These are phyloP conservation scores for Guadua angustifolia DNA, from an alignment of 176 grass and related monocot species.

Conservation along the genomic window DNA sequence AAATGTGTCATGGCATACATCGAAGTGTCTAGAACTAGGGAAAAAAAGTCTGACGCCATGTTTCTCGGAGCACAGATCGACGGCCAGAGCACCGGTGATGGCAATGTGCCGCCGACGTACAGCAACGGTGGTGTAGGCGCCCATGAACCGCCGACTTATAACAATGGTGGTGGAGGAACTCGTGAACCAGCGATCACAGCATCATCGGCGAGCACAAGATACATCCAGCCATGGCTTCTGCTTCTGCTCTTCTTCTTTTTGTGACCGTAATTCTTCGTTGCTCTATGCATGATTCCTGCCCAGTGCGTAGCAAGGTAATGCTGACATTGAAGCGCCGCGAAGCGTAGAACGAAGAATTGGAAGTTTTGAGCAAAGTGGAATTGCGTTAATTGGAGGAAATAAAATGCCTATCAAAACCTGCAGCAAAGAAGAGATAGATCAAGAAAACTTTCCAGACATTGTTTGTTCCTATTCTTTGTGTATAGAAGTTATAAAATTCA, in stretches of 20 bases:
- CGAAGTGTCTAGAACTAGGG: background rate
- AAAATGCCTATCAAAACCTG: background rate
- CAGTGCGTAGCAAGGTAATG: background rate
- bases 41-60: conserved; percentile 38
- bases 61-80: conserved; percentile 50
- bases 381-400: background rate
- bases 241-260: conserved; percentile 18
- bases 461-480: background rate
- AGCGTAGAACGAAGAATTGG: background rate
- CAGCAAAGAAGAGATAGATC: background rate
- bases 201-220: conserved; percentile 30
- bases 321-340: background rate
- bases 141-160: conserved; percentile 23
- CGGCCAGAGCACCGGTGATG: background rate
- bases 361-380: background rate
- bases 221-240: conserved; percentile 15
- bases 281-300: background rate
- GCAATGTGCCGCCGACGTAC: conserved; percentile 14
- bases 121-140: background rate
- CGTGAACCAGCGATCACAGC: conserved; percentile 8
- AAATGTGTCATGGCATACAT: background rate
- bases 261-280: conserved; percentile 3
- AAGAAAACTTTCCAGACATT: background rate
- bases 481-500: background rate
- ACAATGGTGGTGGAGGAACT: conserved; percentile 33